Evolutionary conservation across 441 rosid genomes (phyloP).

Genomic region (Capsella rubella): DNA sequence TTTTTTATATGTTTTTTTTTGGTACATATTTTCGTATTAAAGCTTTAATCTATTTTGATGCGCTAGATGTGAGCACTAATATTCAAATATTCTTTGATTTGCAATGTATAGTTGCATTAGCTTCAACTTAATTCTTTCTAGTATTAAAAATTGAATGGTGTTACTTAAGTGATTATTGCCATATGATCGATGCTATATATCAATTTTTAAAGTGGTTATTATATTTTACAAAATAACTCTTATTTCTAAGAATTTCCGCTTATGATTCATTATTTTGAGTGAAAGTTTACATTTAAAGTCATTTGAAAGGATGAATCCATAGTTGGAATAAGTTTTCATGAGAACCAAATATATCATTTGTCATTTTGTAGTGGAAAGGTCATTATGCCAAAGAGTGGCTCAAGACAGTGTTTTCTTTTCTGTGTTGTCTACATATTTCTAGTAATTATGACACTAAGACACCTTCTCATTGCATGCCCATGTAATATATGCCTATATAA

Average conservation of each 20-base stretch:
- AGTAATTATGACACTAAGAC: constrained; percentile 40
- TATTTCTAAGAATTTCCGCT: background rate
- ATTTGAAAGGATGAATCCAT: constrained; percentile 6
- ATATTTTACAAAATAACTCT: background rate
- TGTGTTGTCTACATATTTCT: background rate
- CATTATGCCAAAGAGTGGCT: constrained; percentile 50
- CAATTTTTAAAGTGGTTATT: background rate
- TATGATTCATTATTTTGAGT: background rate
- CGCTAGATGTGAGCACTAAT: background rate
- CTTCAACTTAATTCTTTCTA: background rate
- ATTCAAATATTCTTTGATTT: background rate
- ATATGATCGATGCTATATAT: background rate
- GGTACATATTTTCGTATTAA: background rate
- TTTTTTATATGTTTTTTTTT: background rate
- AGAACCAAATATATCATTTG: constrained; percentile 32
- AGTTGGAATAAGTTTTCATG: constrained; percentile 22
- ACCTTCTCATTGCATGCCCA: constrained; percentile 37
- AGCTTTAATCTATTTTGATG: background rate
- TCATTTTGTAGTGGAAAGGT: constrained; percentile 40
- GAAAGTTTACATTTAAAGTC: background rate
- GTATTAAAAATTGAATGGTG: background rate
- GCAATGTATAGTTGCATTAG: background rate
- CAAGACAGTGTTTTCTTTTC: constrained; percentile 35
- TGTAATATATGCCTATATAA: constrained; percentile 22
- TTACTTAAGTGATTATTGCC: background rate